These are phyloP conservation scores for Phaffia rhodozyma DNA, from an alignment of 1,284 basidiomycete genomes.

Conservation along the genomic window DNA sequence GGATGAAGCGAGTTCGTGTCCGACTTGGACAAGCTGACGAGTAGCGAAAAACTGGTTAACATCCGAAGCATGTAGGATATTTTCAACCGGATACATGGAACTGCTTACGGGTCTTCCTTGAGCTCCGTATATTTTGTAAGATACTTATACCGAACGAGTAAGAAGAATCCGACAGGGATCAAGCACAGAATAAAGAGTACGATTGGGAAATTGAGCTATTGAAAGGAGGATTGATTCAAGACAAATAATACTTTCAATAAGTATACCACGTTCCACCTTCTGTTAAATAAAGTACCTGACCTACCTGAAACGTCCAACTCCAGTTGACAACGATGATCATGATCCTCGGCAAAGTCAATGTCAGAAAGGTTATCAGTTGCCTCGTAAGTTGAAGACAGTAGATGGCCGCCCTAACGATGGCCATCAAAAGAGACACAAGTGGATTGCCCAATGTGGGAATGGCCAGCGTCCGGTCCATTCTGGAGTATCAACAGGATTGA, in stretches of 20 bases:
- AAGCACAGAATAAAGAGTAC: slow-evolving; percentile 62
- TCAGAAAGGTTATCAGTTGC: slow-evolving; percentile 5
- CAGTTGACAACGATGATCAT: slow-evolving; percentile 10
- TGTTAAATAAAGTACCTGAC: neutral
- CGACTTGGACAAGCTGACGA: slow-evolving; percentile 46
- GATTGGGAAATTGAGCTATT: slow-evolving; percentile 79
- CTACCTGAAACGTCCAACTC: slow-evolving; percentile 16
- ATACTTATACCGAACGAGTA: slow-evolving; percentile 63
- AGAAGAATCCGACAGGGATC: slow-evolving; percentile 56
- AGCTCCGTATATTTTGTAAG: slow-evolving; percentile 50
- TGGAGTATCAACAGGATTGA: no score
- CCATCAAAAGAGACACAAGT: slow-evolving; percentile 9
- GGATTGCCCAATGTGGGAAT: neutral
- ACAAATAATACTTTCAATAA: neutral
- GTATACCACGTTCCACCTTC: neutral
- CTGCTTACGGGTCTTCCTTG: slow-evolving; percentile 58
- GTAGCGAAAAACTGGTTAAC: slow-evolving; percentile 23
- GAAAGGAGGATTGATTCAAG: slow-evolving; percentile 30
- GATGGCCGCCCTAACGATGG: slow-evolving; percentile 13
- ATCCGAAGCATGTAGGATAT: slow-evolving; percentile 15
- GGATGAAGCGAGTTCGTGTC: slow-evolving; percentile 72
- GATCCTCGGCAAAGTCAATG: slow-evolving; percentile 9
- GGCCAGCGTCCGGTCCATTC: no score
- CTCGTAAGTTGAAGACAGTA: slow-evolving; percentile 6
- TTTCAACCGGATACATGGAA: slow-evolving; percentile 2